These are phyloP conservation scores for Tanacetum coccineum DNA, from an alignment of 129 eudicot genomes.

Conservation along the genomic window DNA sequence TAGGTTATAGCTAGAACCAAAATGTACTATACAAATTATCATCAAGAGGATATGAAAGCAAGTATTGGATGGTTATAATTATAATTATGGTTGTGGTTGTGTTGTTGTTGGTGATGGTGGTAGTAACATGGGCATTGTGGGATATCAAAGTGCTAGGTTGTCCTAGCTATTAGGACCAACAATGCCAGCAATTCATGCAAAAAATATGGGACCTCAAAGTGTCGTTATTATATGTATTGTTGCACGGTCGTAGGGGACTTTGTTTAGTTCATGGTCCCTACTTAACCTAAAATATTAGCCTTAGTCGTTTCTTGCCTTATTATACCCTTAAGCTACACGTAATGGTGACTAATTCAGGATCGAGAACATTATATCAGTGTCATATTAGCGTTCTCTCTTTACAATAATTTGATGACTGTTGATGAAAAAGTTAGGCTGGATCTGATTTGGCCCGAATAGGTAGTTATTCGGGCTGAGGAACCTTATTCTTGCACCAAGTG, in stretches of 20 bases:
- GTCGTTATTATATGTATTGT: slow-evolving; percentile 37
- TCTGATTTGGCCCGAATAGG: too few relatives aligned
- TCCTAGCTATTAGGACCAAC: slow-evolving; percentile 31
- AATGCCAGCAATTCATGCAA: slow-evolving; percentile 31
- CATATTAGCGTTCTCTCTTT: too few relatives aligned
- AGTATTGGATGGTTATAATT: slow-evolving; percentile 22
- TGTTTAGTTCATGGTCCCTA: slow-evolving; percentile 29
- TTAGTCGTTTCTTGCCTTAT: neutral
- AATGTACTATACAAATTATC: neutral
- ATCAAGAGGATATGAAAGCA: neutral
- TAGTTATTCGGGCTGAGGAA: too few relatives aligned
- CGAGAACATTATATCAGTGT: too few relatives aligned
- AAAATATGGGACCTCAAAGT: slow-evolving; percentile 24
- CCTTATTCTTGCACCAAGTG: too few relatives aligned
- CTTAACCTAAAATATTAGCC: slow-evolving; percentile 13
- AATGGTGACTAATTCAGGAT: too few relatives aligned
- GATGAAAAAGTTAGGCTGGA: too few relatives aligned
- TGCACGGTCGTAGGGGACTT: slow-evolving; percentile 29
- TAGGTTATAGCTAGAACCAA: too few relatives aligned
- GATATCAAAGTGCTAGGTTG: slow-evolving; percentile 34
- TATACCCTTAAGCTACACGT: too few relatives aligned
- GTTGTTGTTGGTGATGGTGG: slow-evolving; percentile 1
- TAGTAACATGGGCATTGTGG: slow-evolving; percentile 28
- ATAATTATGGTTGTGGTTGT: slow-evolving; percentile 7
- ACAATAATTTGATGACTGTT: too few relatives aligned